These are phyloP conservation scores for Magnolia changhungtana DNA, from an alignment of 164 flowering plant genomes.

Conservation along the genomic window DNA sequence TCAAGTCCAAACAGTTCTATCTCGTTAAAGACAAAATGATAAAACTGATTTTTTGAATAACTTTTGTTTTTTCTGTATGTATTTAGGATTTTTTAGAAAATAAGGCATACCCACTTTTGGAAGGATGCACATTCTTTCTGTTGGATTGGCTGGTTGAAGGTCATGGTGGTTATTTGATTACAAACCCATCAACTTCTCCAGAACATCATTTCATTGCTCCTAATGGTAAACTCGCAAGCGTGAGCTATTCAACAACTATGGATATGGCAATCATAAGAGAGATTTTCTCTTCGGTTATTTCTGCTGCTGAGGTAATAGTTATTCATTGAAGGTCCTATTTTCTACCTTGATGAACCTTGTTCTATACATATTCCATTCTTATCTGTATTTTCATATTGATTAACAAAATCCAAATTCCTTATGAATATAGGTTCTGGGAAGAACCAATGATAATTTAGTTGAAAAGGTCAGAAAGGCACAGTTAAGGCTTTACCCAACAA, in stretches of 20 bases:
- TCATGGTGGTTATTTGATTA: constrained; percentile 59
- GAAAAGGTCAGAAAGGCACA: constrained; percentile 53
- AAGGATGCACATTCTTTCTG: constrained; percentile 73
- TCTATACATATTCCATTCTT: background rate
- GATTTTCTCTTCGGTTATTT: constrained; percentile 55
- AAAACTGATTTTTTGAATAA: background rate
- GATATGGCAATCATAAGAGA: constrained; percentile 87
- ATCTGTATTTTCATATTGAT: background rate
- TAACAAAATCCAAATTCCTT: background rate
- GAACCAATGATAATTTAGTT: constrained; percentile 46
- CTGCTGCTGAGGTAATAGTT: constrained; percentile 76
- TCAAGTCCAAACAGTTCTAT: background rate
- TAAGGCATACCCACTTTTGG: constrained; percentile 80
- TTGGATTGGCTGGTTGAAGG: constrained; percentile 93
- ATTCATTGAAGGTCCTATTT: constrained; percentile 10
- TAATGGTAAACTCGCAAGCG: constrained; percentile 83
- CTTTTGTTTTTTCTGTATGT: background rate
- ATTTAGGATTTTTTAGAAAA: constrained; percentile 44
- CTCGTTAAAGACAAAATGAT: background rate
- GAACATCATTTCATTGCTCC: constrained; percentile 86
- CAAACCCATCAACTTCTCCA: constrained; percentile 98
- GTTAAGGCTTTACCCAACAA: constrained; percentile 54
- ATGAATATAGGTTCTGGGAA: constrained; percentile 62
- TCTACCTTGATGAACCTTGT: background rate
- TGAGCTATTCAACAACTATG: constrained; percentile 93